Conservation (phyloP, 345 rosid species). For the Eucalyptus marginata region DNA sequence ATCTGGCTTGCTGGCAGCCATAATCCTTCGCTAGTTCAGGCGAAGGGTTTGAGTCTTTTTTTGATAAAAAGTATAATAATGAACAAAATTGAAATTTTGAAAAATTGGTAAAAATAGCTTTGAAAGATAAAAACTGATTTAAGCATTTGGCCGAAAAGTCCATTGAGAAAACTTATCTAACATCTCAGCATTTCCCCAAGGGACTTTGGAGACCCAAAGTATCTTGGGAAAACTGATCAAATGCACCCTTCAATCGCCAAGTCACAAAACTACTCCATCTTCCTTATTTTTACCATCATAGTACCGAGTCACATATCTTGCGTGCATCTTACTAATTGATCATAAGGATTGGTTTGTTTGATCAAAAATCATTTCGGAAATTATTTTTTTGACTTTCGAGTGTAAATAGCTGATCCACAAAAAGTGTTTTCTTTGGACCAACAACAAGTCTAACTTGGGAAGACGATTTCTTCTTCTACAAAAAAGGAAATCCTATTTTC, state of each 20-base stretch:
- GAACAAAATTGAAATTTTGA: rapidly evolving
- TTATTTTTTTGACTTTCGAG: not conserved
- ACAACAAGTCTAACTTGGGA: not conserved
- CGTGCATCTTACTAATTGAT: not conserved
- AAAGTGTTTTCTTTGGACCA: not conserved
- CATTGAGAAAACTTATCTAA: rapidly evolving
- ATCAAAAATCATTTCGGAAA: not conserved
- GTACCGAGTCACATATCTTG: not conserved
- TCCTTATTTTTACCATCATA: not conserved
- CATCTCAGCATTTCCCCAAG: rapidly evolving
- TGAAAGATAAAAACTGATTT: too few species aligned
- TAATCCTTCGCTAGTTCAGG: rapidly evolving
- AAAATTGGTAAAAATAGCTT: rapidly evolving
- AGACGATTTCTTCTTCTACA: not conserved
- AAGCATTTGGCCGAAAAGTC: rapidly evolving
- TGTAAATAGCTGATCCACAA: not conserved
- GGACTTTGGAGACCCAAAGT: rapidly evolving
- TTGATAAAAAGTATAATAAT: too few species aligned
- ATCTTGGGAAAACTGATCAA: too few species aligned
- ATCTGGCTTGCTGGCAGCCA: rapidly evolving
- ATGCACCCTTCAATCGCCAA: not conserved
- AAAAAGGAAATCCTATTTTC: not conserved
- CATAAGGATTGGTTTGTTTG: not conserved
- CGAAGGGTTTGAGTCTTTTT: rapidly evolving
- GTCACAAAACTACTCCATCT: not conserved